Evolutionary conservation across 2,329 filamentous ascomycete species (phyloP), one percentile per base, ranked within the genome.

Genomic region (Claviceps pazoutovae): DNA sequence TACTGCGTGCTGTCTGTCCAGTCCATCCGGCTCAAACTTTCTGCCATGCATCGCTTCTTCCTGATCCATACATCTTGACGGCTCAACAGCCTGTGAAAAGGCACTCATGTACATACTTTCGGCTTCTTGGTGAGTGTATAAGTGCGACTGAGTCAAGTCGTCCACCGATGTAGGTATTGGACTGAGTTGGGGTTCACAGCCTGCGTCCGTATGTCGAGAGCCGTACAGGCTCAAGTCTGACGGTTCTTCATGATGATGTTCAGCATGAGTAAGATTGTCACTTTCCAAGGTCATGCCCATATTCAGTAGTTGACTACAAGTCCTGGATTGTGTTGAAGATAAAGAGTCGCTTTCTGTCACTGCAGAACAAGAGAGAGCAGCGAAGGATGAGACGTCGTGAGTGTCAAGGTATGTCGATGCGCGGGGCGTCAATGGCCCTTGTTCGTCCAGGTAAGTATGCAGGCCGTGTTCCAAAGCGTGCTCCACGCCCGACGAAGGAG

Each of bases 91-190:
- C 26, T 75, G 68, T 2, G 80, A 83, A 49, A 84, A 77, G 1
- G 81, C 81, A 56, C 81, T 91, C 82, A 89, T 83, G 59, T 93
- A 94, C 82, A 94, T 86, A 64, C 88, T 93, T 61, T 88, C 82
- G 0, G 86, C 86, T 56, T 91, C 86, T 55, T 88, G 84, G 53
- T 88, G 85, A 38, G 79, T 88, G 60, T 86, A 91, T 1, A 89
- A 61, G 42, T 79, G 82, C 5, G 87, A 91, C 55, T 78, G 70
- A 3, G 76, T 66, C 19, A 86, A 68, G 54, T 83, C 79, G 37
- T 79, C 73, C 4, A 54, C 49, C 23, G 58, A 57, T 4, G 53
- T 51, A 14, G 42, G 50, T 14, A 53, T 37, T 17, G 52, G 46
- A 26, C 48, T 17, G 9, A 48, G 30, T 43, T 23, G 41, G 8